Conservation (phyloP, 2,329 filamentous ascomycete species). For the Mycosphaerella arachidis region DNA sequence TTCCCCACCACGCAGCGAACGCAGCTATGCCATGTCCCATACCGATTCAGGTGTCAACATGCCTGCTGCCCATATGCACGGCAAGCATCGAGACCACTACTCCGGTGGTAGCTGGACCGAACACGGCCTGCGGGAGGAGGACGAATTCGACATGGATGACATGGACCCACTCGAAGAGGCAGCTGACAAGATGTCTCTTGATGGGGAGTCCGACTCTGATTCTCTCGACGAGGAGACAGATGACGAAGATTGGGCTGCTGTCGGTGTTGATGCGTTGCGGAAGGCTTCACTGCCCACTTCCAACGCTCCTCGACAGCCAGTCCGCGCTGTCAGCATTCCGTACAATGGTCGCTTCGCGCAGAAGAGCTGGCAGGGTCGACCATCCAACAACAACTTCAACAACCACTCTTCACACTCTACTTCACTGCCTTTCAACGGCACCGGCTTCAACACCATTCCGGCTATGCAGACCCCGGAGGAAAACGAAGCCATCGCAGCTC, state of each 20-base stretch:
- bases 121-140: constrained; percentile 63
- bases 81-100: constrained; percentile 26
- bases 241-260: constrained; percentile 90
- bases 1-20: constrained; percentile 51
- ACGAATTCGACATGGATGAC: constrained; percentile 53
- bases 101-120: constrained; percentile 61
- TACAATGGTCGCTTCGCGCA: constrained; percentile 27
- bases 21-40: constrained; percentile 35
- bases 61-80: constrained; percentile 23
- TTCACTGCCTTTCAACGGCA: constrained; percentile 21
- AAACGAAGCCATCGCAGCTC: constrained; percentile 74
- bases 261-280: constrained; percentile 80
- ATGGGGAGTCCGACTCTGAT: constrained; percentile 58
- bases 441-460: constrained; percentile 6
- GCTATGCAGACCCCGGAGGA: constrained; percentile 59
- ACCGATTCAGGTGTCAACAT: constrained; percentile 32
- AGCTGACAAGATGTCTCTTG: constrained; percentile 91
- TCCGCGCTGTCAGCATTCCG: constrained; percentile 28
- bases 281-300: constrained; percentile 48
- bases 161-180: constrained; percentile 73
- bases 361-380: constrained; percentile 23
- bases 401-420: constrained; percentile 15
- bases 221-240: constrained; percentile 68
- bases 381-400: constrained; percentile 14
- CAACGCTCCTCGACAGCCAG: constrained; percentile 21